phyloP scores from a whole-genome alignment of 108 stramenopile species.

The Cyclotella cryptica region DNA sequence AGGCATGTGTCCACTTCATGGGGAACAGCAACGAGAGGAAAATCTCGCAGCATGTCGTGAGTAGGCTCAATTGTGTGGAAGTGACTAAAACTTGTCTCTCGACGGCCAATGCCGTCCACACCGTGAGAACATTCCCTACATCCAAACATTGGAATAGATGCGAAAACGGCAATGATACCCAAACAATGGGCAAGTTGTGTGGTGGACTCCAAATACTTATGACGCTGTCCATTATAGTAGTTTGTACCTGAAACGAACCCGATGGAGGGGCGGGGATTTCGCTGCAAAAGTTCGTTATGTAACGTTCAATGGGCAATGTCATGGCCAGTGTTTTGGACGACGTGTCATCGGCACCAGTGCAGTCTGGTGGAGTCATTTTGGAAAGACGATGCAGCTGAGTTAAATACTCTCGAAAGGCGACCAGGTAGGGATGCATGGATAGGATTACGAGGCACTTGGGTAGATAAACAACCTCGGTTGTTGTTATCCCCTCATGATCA shows the following conservation, averaged over 20 bases:
- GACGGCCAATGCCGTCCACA: conserved; percentile 82
- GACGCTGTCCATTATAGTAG: conserved; percentile 75
- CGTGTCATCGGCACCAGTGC: neutral
- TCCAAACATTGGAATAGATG: conserved; percentile 89
- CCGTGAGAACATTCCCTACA: conserved; percentile 76
- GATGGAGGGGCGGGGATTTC: conserved; percentile 95
- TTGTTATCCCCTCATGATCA: conserved; percentile 12
- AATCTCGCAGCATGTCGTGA: conserved; percentile 87
- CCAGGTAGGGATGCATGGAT: conserved; percentile 91
- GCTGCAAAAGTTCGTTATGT: conserved; percentile 92
- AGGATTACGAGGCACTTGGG: conserved; percentile 93
- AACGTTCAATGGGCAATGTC: conserved; percentile 92
- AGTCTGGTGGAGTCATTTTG: conserved; percentile 49
- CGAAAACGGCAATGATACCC: conserved; percentile 87
- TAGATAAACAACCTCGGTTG: conserved; percentile 52
- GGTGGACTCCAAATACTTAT: conserved; percentile 90
- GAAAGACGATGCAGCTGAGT: conserved; percentile 89
- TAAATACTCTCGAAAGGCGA: conserved; percentile 88
- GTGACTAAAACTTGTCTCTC: conserved; percentile 90
- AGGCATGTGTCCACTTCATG: conserved; percentile 90
- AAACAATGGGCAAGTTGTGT: conserved; percentile 90
- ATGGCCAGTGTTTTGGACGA: conserved; percentile 45
- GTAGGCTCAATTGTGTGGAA: conserved; percentile 84
- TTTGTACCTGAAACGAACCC: conserved; percentile 89
- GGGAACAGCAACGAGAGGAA: conserved; percentile 91